phyloP scores from a whole-genome alignment of 1,284 basidiomycete species.

The Peniophora sp. region DNA sequence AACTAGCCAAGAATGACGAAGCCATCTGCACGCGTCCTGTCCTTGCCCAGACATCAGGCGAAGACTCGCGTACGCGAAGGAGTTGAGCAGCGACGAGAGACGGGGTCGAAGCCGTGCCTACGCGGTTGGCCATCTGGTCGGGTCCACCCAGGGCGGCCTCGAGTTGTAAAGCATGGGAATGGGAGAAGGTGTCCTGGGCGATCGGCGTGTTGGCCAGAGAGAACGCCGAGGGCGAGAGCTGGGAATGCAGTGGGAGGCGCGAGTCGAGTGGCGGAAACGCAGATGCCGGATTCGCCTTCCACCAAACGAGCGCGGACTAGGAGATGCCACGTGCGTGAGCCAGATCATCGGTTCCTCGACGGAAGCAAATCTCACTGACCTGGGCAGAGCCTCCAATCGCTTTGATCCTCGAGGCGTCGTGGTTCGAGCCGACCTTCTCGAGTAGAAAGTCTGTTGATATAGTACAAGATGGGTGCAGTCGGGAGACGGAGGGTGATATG shows the following conservation, averaged over 20 bases:
- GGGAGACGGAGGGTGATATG: conserved; percentile 7
- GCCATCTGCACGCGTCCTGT: conserved; percentile 66
- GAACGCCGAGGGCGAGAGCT: conserved; percentile 60
- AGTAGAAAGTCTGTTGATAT: conserved; percentile 52
- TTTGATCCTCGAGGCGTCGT: conserved; percentile 60
- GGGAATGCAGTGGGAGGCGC: conserved; percentile 52
- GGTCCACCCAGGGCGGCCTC: conserved; percentile 70
- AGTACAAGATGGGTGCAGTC: neutral
- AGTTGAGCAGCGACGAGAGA: conserved; percentile 66
- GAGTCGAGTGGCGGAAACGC: conserved; percentile 62
- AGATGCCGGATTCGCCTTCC: conserved; percentile 66
- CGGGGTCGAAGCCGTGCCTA: conserved; percentile 61
- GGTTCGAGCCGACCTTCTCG: conserved; percentile 60
- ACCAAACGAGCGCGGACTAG: conserved; percentile 74
- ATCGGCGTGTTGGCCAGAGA: conserved; percentile 70
- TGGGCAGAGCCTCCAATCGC: conserved; percentile 70
- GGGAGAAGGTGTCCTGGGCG: conserved; percentile 69
- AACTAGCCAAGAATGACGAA: conserved; percentile 61
- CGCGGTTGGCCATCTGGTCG: conserved; percentile 64
- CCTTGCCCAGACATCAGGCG: conserved; percentile 66
- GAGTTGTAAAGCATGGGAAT: conserved; percentile 64
- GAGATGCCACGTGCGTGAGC: conserved; percentile 1
- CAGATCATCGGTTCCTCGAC: conserved; percentile 2
- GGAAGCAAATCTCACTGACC: conserved; percentile 27
- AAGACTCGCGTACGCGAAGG: conserved; percentile 60